phyloP scores from a whole-genome alignment of 2,329 filamentous ascomycete species.

The Cladophialophora exuberans region DNA sequence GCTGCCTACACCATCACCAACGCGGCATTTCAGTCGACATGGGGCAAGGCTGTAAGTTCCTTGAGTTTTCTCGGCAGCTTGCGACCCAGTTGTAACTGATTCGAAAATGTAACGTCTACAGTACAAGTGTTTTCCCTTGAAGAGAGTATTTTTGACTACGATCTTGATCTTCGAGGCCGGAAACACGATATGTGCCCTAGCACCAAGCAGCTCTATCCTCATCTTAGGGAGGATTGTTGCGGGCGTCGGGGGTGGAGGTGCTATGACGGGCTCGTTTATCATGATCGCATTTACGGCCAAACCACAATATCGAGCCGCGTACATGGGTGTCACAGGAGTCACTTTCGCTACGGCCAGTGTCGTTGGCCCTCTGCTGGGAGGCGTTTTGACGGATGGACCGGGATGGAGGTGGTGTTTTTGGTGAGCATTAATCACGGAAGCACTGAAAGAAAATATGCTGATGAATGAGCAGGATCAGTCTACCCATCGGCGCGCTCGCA shows the following conservation, averaged over 20 bases:
- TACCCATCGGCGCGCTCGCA: slow-evolving; percentile 44
- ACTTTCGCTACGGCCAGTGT: slow-evolving; percentile 41
- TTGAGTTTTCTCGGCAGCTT: neutral
- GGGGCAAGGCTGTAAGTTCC: slow-evolving; percentile 55
- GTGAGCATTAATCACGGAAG: neutral
- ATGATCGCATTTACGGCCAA: slow-evolving; percentile 35
- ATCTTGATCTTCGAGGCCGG: slow-evolving; percentile 49
- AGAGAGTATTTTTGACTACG: slow-evolving; percentile 46
- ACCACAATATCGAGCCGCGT: slow-evolving; percentile 33
- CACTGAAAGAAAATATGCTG: neutral
- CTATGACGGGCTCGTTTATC: slow-evolving; percentile 42
- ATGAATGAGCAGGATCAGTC: slow-evolving; percentile 38
- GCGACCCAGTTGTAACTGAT: neutral
- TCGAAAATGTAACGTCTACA: too few relatives aligned
- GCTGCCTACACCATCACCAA: slow-evolving; percentile 50
- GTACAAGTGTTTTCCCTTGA: slow-evolving; percentile 48
- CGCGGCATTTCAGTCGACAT: slow-evolving; percentile 55
- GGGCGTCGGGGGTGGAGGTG: slow-evolving; percentile 43
- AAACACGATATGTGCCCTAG: slow-evolving; percentile 43
- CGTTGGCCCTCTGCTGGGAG: slow-evolving; percentile 47
- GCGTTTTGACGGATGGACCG: slow-evolving; percentile 43
- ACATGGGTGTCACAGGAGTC: slow-evolving; percentile 28
- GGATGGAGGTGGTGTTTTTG: slow-evolving; percentile 37
- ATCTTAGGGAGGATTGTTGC: slow-evolving; percentile 49
- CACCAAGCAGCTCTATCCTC: slow-evolving; percentile 42